phyloP scores from a whole-genome alignment of 306 rosid genomes.

The Pueraria montana region DNA sequence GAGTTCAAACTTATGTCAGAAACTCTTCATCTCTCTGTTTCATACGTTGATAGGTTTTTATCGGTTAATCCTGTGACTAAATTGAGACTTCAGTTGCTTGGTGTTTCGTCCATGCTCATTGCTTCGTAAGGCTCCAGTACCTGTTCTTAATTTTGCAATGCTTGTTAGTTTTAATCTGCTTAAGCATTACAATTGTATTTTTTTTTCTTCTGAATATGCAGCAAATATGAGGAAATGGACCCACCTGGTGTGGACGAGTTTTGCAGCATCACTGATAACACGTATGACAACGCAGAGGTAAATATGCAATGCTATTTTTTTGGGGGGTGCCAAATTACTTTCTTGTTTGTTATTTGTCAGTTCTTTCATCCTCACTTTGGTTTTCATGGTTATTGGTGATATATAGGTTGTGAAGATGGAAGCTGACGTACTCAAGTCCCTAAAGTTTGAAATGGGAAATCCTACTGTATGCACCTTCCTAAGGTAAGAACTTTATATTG shows the following conservation, averaged over 20 bases:
- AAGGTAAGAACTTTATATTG: neutral
- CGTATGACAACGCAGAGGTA: slow-evolving; percentile 69
- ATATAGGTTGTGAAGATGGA: slow-evolving; percentile 83
- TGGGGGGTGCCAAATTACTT: neutral
- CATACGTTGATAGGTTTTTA: slow-evolving; percentile 74
- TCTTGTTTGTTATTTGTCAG: neutral
- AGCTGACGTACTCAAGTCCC: slow-evolving; percentile 73
- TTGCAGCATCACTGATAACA: slow-evolving; percentile 72
- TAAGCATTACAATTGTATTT: neutral
- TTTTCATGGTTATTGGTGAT: neutral
- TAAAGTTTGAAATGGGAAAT: slow-evolving; percentile 82
- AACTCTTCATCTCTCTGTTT: slow-evolving; percentile 67
- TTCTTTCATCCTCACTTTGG: neutral
- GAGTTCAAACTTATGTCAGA: slow-evolving; percentile 79
- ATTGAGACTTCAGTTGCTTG: slow-evolving; percentile 68
- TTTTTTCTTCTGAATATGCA: slow-evolving; percentile 37
- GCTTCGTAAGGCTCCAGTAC: slow-evolving; percentile 68
- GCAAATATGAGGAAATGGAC: slow-evolving; percentile 89
- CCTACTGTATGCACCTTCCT: slow-evolving; percentile 78
- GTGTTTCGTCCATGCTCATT: slow-evolving; percentile 81
- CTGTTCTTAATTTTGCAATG: neutral
- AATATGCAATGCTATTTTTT: neutral
- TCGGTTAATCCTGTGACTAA: slow-evolving; percentile 53
- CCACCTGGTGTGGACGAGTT: slow-evolving; percentile 79
- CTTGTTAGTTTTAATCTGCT: neutral